Conservation (phyloP, 2,329 filamentous ascomycete species). For the Penicillium sp. region DNA sequence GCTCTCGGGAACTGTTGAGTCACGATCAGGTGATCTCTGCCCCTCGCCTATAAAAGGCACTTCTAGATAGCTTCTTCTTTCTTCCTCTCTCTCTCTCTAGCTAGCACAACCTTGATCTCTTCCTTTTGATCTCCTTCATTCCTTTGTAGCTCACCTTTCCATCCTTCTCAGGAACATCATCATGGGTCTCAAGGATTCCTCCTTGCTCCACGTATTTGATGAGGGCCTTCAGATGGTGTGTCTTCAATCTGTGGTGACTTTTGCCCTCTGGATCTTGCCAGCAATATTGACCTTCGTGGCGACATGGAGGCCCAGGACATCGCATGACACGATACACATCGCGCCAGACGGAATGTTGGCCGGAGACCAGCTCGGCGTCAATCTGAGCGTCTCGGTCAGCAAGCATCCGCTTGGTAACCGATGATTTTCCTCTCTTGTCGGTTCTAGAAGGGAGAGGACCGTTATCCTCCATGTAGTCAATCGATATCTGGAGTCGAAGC, state of each 20-base stretch:
- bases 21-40: too few species aligned
- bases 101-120: too few species aligned
- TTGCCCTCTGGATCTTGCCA: constrained; percentile 32
- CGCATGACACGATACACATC: constrained; percentile 32
- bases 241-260: constrained; percentile 33
- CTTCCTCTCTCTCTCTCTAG: too few species aligned
- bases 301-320: constrained; percentile 29
- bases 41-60: too few species aligned
- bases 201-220: constrained; percentile 25
- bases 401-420: constrained; percentile 7
- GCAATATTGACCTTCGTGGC: constrained; percentile 29
- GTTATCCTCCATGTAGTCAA: constrained; percentile 29
- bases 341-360: constrained; percentile 26
- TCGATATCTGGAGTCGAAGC: constrained; percentile 22
- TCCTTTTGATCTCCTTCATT: too few species aligned
- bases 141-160: too few species aligned
- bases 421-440: constrained; percentile 10
- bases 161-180: constrained; percentile 34
- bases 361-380: constrained; percentile 20
- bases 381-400: constrained; percentile 11
- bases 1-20: too few species aligned
- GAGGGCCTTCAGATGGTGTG: constrained; percentile 29
- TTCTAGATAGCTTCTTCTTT: too few species aligned
- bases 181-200: constrained; percentile 19
- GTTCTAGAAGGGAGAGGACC: constrained; percentile 2